phyloP scores from a whole-genome alignment of 768 basidiomycete genomes.

The Tephrocybe sp. region DNA sequence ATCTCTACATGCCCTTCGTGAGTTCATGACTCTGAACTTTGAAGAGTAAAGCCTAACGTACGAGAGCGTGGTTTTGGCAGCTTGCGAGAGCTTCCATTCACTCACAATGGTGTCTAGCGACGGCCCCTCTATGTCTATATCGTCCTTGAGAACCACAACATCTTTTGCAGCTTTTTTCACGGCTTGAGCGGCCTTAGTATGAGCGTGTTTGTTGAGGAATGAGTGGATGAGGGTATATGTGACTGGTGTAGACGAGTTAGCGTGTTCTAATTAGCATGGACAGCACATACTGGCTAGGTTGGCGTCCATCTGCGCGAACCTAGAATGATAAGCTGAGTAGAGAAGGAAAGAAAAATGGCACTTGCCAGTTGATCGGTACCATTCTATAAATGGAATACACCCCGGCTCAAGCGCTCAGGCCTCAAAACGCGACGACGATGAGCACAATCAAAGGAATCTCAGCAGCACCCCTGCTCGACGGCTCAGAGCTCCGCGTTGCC shows the following conservation, averaged over 20 bases:
- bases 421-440: constrained; percentile 30
- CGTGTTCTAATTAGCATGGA: neutral
- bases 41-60: constrained; percentile 12
- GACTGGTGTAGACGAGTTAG: constrained; percentile 36
- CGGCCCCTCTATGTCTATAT: constrained; percentile 45
- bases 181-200: constrained; percentile 70
- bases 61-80: constrained; percentile 20
- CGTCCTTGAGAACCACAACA: constrained; percentile 60
- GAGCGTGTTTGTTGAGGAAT: constrained; percentile 66
- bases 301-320: constrained; percentile 42
- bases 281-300: constrained; percentile 50
- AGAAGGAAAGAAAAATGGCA: constrained; percentile 9
- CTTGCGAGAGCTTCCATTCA: constrained; percentile 54
- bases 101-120: constrained; percentile 63
- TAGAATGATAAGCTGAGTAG: neutral
- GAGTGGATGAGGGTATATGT: constrained; percentile 77
- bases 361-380: constrained; percentile 4
- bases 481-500: constrained; percentile 78
- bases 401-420: constrained; percentile 19
- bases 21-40: constrained; percentile 9
- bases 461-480: constrained; percentile 69
- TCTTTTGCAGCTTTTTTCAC: constrained; percentile 74
- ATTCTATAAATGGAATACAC: constrained; percentile 1
- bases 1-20: neutral
- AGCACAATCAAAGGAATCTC: constrained; percentile 79